Base-by-base conservation (phyloP, 2,329 filamentous ascomycete genomes). In the Fusarium brachygibbosum region DNA sequence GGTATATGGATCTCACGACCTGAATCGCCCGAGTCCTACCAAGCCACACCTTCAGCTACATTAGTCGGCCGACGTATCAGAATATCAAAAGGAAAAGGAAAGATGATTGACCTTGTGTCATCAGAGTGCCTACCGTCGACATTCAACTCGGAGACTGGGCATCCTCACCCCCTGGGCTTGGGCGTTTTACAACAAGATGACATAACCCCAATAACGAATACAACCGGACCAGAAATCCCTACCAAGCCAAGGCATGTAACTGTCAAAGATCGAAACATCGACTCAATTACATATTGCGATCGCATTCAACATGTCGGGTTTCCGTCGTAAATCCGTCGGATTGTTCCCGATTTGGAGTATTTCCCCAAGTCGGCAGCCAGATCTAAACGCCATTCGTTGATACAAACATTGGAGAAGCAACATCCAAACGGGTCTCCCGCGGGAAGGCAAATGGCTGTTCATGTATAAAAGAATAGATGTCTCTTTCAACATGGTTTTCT, bases 1-100 rank as follows among this genome's bases (percentile, higher is more conserved):
- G 94, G 93, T 6, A 94, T 98, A 51, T 93, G 91, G 90, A 88
- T 92, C 50, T 90, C 88, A 25, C 82, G 83, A 52, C 83, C 84
- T 44, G 79, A 81, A 12, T 83, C 82, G 13, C 81, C 83, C 3
- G 71, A 68, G 7, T 49, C 51, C 38, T 76, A 71, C 34, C 73
- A 73, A 13, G 37, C 56, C 10, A 57, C 68, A 32, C 74, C 76
- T 8, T 69, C 69, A n/a, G 59, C 72, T 11, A 77, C 74, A 9
- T 65, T 75, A 10, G 59, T 73, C 8, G 70, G 60, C 12, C 58
- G 70, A 16, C 34, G 50, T 6, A 54, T 58, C 3, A 51, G 49
- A 8, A 63, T 57, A 32, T 61, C 48, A 19, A 74, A 75, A 52
- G 69, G 69, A 32, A 73, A 77, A 42, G 67, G 57, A 16, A 71